A percentile compares a stretch with the other conserved stretches of the same genome.
phyloP scores from a whole-genome alignment of 148 eudicot genomes.

The Rhododendron mucronatum region DNA sequence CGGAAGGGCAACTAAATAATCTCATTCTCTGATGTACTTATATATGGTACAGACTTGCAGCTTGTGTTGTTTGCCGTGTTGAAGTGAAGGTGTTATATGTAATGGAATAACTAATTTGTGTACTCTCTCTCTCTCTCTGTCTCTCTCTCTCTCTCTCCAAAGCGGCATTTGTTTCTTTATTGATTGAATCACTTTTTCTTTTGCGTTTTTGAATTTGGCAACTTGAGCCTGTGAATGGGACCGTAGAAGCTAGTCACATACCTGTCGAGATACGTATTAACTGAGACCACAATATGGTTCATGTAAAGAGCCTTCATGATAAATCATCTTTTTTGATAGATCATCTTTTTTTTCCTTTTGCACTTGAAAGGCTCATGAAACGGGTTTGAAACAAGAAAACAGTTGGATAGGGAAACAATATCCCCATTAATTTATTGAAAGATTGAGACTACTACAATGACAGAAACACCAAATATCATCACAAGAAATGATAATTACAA shows the following conservation, averaged over 20 bases:
- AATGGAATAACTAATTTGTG: background rate
- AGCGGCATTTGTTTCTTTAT: too few relatives aligned
- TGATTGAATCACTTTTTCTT: too few relatives aligned
- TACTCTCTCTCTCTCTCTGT: too few relatives aligned
- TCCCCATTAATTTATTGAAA: background rate
- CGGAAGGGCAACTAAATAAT: background rate
- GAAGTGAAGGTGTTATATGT: background rate
- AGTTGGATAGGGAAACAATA: background rate
- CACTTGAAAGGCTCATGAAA: background rate
- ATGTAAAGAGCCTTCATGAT: background rate
- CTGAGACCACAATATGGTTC: background rate
- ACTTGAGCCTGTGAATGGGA: too few relatives aligned
- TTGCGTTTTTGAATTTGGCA: too few relatives aligned
- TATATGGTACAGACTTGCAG: background rate
- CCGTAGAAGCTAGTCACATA: too few relatives aligned
- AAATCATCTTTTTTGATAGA: too few relatives aligned
- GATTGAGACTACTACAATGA: background rate
- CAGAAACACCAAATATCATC: constrained; percentile 3
- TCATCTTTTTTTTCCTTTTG: background rate
- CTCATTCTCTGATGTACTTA: background rate
- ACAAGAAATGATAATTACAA: background rate
- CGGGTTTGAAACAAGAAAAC: background rate
- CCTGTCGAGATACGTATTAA: too few relatives aligned
- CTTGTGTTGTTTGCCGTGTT: background rate
- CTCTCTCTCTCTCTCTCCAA: too few relatives aligned